Evolutionary conservation across 1,284 basidiomycete species (phyloP), one percentile per base, ranked within the genome.

Genomic region (Heterobasidion parviporum): DNA sequence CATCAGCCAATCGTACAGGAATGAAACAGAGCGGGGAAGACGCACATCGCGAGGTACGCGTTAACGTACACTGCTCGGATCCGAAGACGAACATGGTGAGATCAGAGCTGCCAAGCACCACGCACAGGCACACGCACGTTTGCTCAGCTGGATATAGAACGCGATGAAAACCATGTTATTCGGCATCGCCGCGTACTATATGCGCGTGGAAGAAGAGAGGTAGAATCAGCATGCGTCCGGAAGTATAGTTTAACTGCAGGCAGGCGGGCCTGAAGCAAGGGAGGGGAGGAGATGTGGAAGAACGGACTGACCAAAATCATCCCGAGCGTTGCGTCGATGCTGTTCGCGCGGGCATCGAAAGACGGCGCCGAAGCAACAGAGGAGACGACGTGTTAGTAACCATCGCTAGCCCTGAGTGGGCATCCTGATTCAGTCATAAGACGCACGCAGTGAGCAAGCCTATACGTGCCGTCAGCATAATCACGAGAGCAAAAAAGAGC

Each of bases 91-190:
- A 41, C 10, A n/a, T 6, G 6, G 38, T 41, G 10, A 41, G 38
- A 6, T 33, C 26, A 52, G 20, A 49, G 43, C 44, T 43, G 5
- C 26, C 5, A 26, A 6, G 6, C 26, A 26, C 26, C 26, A 5
- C 26, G 49, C 7, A 55, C 38, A 16, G 46, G 46, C 12, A 48
- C 8, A 64, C 77, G 56, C 59, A 81, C 80, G 58, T 67, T 81
- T 81, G 62, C 77, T 75, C 33, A 81, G 64, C 14, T 76, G 68
- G 18, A 81, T 68, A 58, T 80, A 79, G 60, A 80, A 76, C 66
- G 75, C 74, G 20, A 80, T 61, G 66, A 78, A 81, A 51, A 80
- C 70, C 57, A 79, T 74, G 60, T 78, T 79, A 43, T 67, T 59
- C 0, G 78, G 77, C 77, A 80, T 80, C 3, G 68, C 65, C 33